Evolutionary conservation across 2,329 filamentous ascomycete species (phyloP).

Genomic region (Raffaelea deltoideospora): DNA sequence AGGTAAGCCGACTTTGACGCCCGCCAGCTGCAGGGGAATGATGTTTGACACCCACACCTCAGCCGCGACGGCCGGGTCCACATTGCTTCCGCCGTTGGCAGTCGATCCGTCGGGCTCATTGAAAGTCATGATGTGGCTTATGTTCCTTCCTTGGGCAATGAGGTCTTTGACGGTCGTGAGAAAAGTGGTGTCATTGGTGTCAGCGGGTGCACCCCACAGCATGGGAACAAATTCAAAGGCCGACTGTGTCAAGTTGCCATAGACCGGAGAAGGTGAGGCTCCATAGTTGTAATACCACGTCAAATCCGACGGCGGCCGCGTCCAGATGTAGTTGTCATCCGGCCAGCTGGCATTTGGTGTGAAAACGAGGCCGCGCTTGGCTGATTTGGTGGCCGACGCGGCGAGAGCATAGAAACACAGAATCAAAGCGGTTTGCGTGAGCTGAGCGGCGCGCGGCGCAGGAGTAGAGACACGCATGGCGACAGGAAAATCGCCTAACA

Average conservation of each 20-base stretch:
- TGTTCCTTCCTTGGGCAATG: conserved; percentile 36
- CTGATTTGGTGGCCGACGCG: conserved; percentile 18
- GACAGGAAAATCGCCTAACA: too few species aligned
- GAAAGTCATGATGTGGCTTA: conserved; percentile 57
- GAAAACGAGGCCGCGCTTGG: conserved; percentile 61
- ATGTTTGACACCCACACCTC: conserved; percentile 56
- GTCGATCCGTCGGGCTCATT: conserved; percentile 58
- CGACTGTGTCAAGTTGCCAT: conserved; percentile 29
- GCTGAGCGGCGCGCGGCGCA: too few species aligned
- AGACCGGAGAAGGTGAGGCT: conserved; percentile 36
- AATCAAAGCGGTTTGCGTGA: too few species aligned
- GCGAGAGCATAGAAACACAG: not conserved
- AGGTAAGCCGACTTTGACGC: conserved; percentile 55
- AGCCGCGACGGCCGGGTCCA: conserved; percentile 47
- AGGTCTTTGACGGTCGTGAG: conserved; percentile 39
- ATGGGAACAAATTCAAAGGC: conserved; percentile 65
- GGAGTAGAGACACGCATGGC: too few species aligned
- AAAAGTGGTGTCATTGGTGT: conserved; percentile 42
- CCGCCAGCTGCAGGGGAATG: conserved; percentile 48
- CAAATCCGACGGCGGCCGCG: conserved; percentile 37
- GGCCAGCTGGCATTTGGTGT: conserved; percentile 39
- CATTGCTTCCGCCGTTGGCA: conserved; percentile 43
- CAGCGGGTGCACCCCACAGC: conserved; percentile 50
- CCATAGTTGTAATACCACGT: conserved; percentile 82
- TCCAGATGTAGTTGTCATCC: conserved; percentile 53